These are phyloP conservation scores for Panaeolus cyanescens DNA, from an alignment of 768 basidiomycete species.

Conservation along the genomic window DNA sequence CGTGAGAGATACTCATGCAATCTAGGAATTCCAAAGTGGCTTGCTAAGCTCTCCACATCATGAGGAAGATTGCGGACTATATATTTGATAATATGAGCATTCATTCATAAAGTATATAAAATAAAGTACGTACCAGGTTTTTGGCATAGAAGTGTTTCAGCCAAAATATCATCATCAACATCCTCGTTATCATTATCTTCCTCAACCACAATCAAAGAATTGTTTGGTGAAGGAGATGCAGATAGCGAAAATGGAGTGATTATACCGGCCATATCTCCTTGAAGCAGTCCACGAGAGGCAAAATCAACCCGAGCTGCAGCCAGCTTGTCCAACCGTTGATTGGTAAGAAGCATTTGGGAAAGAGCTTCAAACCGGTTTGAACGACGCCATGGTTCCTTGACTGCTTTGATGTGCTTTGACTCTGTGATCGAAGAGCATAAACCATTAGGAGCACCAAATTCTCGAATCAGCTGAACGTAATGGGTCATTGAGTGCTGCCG, in stretches of 20 bases:
- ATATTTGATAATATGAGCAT: neutral
- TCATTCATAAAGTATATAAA: neutral
- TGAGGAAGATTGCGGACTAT: neutral
- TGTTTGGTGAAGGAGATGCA: neutral
- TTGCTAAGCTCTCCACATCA: slow-evolving; percentile 7
- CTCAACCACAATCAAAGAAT: slow-evolving; percentile 9
- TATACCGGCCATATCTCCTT: neutral
- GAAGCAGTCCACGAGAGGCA: slow-evolving; percentile 12
- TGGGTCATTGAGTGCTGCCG: slow-evolving; percentile 25
- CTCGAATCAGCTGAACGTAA: slow-evolving; percentile 17
- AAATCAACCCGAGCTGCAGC: slow-evolving; percentile 16
- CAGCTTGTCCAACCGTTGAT: slow-evolving; percentile 29
- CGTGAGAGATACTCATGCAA: slow-evolving; percentile 7
- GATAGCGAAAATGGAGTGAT: neutral
- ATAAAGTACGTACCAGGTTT: slow-evolving; percentile 7
- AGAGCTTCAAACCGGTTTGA: slow-evolving; percentile 31
- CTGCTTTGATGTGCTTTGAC: slow-evolving; percentile 31
- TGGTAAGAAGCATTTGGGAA: slow-evolving; percentile 34
- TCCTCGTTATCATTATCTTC: slow-evolving; percentile 12
- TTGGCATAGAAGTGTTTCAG: slow-evolving; percentile 11
- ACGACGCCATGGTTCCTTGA: slow-evolving; percentile 35
- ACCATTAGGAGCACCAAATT: slow-evolving; percentile 28
- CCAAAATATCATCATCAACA: slow-evolving; percentile 11
- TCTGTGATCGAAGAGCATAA: slow-evolving; percentile 33
- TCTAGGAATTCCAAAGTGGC: slow-evolving; percentile 6